Evolutionary conservation across 371 early-diverging fungal species (phyloP).

Genomic region (Rhizopus sp.): DNA sequence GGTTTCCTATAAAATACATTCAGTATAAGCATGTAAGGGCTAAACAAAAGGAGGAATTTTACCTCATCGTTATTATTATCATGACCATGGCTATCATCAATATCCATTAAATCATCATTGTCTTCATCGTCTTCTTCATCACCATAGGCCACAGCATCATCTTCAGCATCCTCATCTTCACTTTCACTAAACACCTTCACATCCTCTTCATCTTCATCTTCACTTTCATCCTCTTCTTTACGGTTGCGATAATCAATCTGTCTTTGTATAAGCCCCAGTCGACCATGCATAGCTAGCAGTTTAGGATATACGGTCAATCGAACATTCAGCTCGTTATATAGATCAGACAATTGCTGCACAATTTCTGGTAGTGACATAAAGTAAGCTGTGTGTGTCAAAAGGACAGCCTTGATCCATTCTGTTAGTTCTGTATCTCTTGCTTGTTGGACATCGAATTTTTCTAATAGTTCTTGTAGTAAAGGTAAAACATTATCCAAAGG

Average conservation of each 20-base stretch:
- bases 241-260: conserved; percentile 62
- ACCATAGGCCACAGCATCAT: conserved; percentile 31
- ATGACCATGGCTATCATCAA: conserved; percentile 10
- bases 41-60: neutral
- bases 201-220: conserved; percentile 43
- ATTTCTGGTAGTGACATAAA: conserved; percentile 62
- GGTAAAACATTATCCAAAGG: conserved; percentile 24
- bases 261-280: conserved; percentile 69
- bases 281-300: conserved; percentile 65
- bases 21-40: neutral
- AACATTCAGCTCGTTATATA: conserved; percentile 64
- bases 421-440: conserved; percentile 32
- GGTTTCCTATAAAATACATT: conserved; percentile 1
- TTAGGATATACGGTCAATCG: conserved; percentile 58
- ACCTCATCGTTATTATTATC: conserved; percentile 2
- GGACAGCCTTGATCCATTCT: conserved; percentile 72
- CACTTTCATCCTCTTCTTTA: conserved; percentile 42
- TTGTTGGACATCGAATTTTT: conserved; percentile 19
- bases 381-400: conserved; percentile 68
- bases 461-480: conserved; percentile 22
- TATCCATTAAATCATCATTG: conserved; percentile 22
- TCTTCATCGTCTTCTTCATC: conserved; percentile 10
- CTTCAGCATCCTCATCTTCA: conserved; percentile 18
- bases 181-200: conserved; percentile 17
- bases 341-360: conserved; percentile 53